These are phyloP conservation scores for Sporothrix brasiliensis DNA, from an alignment of 2,329 filamentous ascomycete genomes.

Conservation along the genomic window DNA sequence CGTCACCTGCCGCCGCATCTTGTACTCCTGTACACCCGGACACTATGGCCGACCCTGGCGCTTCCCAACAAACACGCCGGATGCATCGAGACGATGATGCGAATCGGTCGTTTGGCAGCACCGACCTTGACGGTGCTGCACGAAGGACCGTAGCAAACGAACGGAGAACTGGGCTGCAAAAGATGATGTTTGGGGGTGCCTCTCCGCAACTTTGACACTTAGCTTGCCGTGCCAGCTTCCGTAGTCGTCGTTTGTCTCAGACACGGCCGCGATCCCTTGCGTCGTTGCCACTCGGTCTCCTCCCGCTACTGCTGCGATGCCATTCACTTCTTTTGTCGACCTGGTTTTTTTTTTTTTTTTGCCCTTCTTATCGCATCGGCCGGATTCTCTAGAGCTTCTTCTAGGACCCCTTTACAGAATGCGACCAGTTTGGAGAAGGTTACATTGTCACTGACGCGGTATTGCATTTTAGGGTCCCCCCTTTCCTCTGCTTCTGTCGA, in stretches of 20 bases:
- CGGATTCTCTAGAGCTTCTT: not conserved
- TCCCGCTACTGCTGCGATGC: conserved; percentile 5
- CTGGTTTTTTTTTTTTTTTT: too few relatives aligned
- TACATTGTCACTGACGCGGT: conserved; percentile 12
- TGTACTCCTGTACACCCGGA: not conserved
- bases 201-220: conserved; percentile 23
- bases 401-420: not conserved
- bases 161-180: not conserved
- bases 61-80: not conserved
- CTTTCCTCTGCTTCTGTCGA: not conserved
- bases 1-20: not conserved
- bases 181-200: not conserved
- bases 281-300: conserved; percentile 18
- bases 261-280: conserved; percentile 26
- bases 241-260: conserved; percentile 27
- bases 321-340: not conserved
- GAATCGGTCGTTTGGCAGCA: conserved; percentile 8
- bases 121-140: not conserved
- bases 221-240: conserved; percentile 27
- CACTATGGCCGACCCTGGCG: not conserved
- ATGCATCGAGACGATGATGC: not conserved
- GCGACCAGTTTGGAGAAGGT: not conserved
- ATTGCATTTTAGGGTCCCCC: conserved; percentile 18
- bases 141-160: not conserved
- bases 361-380: not conserved